Conservation (phyloP, 257 asterid species). For the Plectranthus barbatus region DNA sequence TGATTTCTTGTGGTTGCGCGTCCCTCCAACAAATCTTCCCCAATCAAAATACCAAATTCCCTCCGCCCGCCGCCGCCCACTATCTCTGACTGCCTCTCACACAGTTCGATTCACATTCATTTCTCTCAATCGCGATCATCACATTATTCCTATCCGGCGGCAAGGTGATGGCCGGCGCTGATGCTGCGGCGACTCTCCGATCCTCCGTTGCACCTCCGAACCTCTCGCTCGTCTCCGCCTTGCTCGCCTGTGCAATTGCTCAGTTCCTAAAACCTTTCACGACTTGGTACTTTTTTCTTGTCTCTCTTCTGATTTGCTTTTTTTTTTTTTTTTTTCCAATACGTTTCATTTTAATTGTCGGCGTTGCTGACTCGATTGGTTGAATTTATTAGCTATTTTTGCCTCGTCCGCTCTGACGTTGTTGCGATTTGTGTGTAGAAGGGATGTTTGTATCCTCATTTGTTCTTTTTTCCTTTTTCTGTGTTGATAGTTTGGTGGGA, state of each 20-base stretch:
- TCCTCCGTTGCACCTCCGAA: slow-evolving; percentile 53
- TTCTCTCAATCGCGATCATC: not conserved
- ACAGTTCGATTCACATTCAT: not conserved
- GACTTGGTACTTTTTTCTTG: slow-evolving; percentile 58
- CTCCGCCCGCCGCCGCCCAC: slow-evolving; percentile 15
- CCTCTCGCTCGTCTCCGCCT: slow-evolving; percentile 65
- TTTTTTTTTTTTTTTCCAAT: not conserved
- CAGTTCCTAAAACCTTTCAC: slow-evolving; percentile 92
- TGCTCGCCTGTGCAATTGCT: slow-evolving; percentile 82
- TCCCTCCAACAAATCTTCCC: slow-evolving; percentile 17
- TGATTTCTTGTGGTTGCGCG: slow-evolving; percentile 7
- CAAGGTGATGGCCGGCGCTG: slow-evolving; percentile 56
- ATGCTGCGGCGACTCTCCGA: slow-evolving; percentile 64
- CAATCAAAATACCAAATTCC: slow-evolving; percentile 2
- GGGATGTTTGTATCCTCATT: not conserved
- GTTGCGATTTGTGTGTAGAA: not conserved
- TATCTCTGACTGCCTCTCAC: not conserved
- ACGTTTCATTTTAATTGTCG: not conserved
- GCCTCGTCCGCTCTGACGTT: not conserved
- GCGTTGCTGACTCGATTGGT: slow-evolving; percentile 5
- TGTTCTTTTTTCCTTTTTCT: not conserved
- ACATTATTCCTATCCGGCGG: slow-evolving; percentile 22
- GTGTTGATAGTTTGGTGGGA: not conserved
- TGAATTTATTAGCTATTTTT: not conserved
- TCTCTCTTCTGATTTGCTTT: not conserved